phyloP scores from a whole-genome alignment of 768 basidiomycete genomes.

The Lyophyllum semitale region DNA sequence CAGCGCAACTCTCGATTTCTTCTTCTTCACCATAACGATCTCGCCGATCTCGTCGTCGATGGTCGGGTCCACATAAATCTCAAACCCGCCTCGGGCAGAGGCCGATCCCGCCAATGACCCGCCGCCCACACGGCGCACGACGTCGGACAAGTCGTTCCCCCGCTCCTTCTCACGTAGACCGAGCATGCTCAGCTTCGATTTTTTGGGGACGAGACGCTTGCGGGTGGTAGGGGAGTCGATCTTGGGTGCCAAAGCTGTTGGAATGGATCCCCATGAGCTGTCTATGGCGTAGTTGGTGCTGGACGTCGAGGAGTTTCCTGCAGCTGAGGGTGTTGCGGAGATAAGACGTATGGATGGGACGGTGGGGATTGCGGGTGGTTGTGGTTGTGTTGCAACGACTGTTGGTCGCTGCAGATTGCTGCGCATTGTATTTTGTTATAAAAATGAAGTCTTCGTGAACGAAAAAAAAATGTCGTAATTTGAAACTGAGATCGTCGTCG shows the following conservation, averaged over 20 bases:
- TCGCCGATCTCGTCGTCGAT: constrained; percentile 69
- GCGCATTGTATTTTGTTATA: constrained; percentile 12
- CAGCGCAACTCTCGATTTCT: constrained; percentile 63
- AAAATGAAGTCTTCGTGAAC: constrained; percentile 11
- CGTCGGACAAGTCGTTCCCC: constrained; percentile 59
- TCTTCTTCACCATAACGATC: constrained; percentile 76
- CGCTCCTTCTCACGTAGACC: constrained; percentile 34
- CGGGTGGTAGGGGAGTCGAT: constrained; percentile 22
- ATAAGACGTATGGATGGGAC: constrained; percentile 71
- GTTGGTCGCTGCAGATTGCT: constrained; percentile 18
- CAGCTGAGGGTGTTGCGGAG: constrained; percentile 63
- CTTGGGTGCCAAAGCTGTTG: constrained; percentile 32
- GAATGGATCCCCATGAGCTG: constrained; percentile 34
- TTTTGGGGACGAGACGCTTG: constrained; percentile 70
- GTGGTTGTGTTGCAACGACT: constrained; percentile 25
- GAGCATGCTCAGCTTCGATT: constrained; percentile 58
- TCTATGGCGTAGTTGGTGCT: constrained; percentile 36
- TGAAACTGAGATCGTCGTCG: constrained; percentile 4
- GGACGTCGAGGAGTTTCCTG: constrained; percentile 40
- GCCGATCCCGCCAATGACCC: constrained; percentile 24
- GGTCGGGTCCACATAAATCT: constrained; percentile 70
- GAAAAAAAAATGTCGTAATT: constrained; percentile 1
- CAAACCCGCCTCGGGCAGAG: constrained; percentile 46
- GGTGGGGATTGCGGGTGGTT: constrained; percentile 29
- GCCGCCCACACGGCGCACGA: constrained; percentile 51